Evolutionary conservation across 441 rosid genomes (phyloP), one percentile per base, ranked within the genome.

Genomic region (Adansonia grandidieri): DNA sequence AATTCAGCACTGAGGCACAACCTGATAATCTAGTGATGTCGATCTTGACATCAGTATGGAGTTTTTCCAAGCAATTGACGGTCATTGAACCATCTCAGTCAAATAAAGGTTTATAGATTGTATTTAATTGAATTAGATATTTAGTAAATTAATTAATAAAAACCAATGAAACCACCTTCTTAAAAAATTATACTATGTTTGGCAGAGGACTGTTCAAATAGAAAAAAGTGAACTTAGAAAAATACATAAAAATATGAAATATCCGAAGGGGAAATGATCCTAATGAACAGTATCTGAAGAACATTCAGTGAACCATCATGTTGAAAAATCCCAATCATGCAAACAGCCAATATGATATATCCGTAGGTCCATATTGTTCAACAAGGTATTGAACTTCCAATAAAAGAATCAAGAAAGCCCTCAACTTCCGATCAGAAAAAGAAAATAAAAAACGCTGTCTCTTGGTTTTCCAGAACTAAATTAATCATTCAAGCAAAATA

Each of bases 121-220:
- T n/a, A n/a, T n/a, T n/a, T n/a, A n/a, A 72, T 22, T 72, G 32
- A 72, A 54, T 72, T 72, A 58, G 75, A 54, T n/a, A 53, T 28
- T 53, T 53, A 54, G 15, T 32, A 2, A 28, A 53, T 15, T 14
- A 53, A 71, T 53, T 54, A 71, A 17, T 7, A 54, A 72, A 54
- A 71, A 60, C 37, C n/a, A n/a, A n/a, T 9, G 28, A 74, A 42
- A 47, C 42, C 15, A 57, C 9, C 66, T 20, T 20, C 7, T 22
- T 13, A 62, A 50, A 57, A 24, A 15, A 24, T 47, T n/a, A n/a
- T n/a, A n/a, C n/a, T n/a, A n/a, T n/a, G n/a, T n/a, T n/a, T n/a
- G n/a, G n/a, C n/a, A n/a, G n/a, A n/a, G n/a, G n/a, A n/a, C n/a
- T n/a, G n/a, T n/a, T n/a, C n/a, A n/a, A n/a, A n/a, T n/a, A n/a